Evolutionary conservation across 768 basidiomycete species (phyloP), one percentile per base, ranked within the genome.

Genomic region (Rhizopogon salebrosus): DNA sequence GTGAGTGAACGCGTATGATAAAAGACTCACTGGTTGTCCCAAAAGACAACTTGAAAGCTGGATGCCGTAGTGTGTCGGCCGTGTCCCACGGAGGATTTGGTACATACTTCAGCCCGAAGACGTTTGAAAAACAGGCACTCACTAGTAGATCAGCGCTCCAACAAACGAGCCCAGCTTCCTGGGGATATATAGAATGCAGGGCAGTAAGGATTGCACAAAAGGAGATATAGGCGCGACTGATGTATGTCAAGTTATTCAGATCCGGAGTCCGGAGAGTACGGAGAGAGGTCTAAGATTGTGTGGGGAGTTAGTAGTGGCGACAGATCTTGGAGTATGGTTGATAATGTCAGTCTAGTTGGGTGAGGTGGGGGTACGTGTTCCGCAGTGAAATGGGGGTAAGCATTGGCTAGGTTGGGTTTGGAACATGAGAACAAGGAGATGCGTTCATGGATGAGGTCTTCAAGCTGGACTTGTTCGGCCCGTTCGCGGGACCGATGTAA

Each of bases 401-500:
- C 8, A 45, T 26, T 26, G 29, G 16, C 16, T 16, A 5, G 13
- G 24, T 24, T 35, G 7, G n/a, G 13, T 2, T 11, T 9, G 7
- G 24, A 14, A 29, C n/a, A 14, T 27, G 26, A 34, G 18, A 23
- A 35, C 24, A 5, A 52, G 16, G 35, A 40, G 54, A 34, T 45
- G 54, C 49, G 52, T 60, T 49, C 6, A 61, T 57, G 36, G 50
- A 57, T 59, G 54, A 51, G 51, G 57, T 16, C 13, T 41, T n/a
- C 4, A 57, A 56, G 58, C n/a, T n/a, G 58, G 53, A 54, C 48
- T 51, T 49, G 42, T 62, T 62, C 57, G 54, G 49, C 49, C 51
- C 53, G 51, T 52, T 39, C 48, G n/a, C n/a, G 62, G 52, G 24
- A 54, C 64, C 66, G 66, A 70, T 57, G 57, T 41, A 43, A 58